Percentiles rank a stretch among this genome's conserved stretches.
Conservation (phyloP, 352 stramenopile genomes). For the Pilasporangium apinafurcum region DNA sequence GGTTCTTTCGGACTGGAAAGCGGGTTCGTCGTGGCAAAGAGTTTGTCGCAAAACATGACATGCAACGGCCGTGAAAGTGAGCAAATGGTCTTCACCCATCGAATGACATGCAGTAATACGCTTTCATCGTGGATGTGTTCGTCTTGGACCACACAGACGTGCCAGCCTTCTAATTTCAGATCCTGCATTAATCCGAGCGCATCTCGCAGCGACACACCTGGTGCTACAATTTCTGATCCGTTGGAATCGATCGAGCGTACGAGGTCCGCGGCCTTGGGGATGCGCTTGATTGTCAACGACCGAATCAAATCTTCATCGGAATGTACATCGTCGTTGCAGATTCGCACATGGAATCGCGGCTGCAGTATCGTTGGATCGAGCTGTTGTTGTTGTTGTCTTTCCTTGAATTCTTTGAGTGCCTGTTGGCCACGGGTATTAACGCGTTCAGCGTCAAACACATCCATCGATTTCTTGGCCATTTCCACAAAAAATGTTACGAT, state of each 20-base stretch:
- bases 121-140: conserved; percentile 67
- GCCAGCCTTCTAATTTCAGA: conserved; percentile 74
- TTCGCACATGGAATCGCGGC: conserved; percentile 83
- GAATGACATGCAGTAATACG: conserved; percentile 51
- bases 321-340: conserved; percentile 99
- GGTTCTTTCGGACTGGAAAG: conserved; percentile 47
- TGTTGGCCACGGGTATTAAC: conserved; percentile 44
- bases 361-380: conserved; percentile 10
- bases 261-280: conserved; percentile 46
- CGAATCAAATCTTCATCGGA: conserved; percentile 96
- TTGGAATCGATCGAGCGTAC: conserved; percentile 72
- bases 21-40: conserved; percentile 39
- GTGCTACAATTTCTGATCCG: conserved; percentile 59
- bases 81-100: conserved; percentile 70
- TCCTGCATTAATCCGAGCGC: conserved; percentile 72
- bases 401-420: conserved; percentile 22
- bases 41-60: conserved; percentile 58
- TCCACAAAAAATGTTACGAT: conserved; percentile 69
- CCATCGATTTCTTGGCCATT: conserved; percentile 66
- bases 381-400: conserved; percentile 14
- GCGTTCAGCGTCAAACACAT: conserved; percentile 56
- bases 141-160: conserved; percentile 76
- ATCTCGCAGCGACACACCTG: conserved; percentile 42
- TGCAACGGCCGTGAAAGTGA: conserved; percentile 54
- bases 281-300: conserved; percentile 80